These are phyloP conservation scores for Diplodia corticola DNA, from an alignment of 2,329 filamentous ascomycete genomes.

Conservation along the genomic window DNA sequence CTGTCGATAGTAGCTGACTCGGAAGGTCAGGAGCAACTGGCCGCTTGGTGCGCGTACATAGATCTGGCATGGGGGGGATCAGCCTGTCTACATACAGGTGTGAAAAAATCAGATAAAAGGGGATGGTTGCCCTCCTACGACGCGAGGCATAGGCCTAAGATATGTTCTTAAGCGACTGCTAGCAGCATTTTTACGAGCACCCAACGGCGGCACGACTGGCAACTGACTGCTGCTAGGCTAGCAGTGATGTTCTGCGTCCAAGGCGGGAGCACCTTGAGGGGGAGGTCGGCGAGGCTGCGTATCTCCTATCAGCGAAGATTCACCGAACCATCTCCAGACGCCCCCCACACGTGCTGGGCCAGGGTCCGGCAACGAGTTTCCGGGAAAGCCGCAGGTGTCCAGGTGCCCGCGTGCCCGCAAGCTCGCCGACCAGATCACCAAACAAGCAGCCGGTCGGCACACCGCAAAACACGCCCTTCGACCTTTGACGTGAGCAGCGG, in stretches of 20 bases:
- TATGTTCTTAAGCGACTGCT: background rate
- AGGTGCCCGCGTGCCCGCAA: background rate
- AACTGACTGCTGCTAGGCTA: too few relatives aligned
- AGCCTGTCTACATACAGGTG: too few relatives aligned
- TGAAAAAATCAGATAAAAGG: background rate
- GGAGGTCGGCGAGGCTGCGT: background rate
- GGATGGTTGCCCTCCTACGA: background rate
- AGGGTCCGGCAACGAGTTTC: constrained; percentile 4
- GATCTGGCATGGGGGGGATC: background rate
- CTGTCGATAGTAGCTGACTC: background rate
- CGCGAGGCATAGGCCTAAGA: background rate
- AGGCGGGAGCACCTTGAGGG: background rate
- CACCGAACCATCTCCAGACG: constrained; percentile 6
- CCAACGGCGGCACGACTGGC: too few relatives aligned
- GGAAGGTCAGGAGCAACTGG: background rate
- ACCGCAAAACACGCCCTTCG: background rate
- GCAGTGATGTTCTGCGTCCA: background rate
- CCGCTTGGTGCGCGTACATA: background rate
- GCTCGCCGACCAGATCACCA: background rate
- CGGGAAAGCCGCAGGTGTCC: background rate
- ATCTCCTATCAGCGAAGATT: constrained; percentile 5
- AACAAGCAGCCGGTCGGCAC: background rate
- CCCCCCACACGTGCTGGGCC: background rate
- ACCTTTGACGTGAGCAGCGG: background rate
- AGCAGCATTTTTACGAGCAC: background rate